phyloP scores from a whole-genome alignment of 331 rosid genomes.

The Telfairia occidentalis region DNA sequence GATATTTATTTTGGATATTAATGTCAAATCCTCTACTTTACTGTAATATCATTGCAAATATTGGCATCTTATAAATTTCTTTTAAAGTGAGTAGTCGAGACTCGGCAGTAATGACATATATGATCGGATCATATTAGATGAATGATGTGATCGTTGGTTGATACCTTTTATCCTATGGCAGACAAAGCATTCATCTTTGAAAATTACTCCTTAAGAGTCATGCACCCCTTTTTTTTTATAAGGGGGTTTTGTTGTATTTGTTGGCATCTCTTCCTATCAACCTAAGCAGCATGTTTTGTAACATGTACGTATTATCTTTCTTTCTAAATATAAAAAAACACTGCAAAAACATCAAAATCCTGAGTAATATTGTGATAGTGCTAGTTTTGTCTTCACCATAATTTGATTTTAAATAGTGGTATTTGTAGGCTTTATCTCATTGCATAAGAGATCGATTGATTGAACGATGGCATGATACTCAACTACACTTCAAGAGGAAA shows the following conservation, averaged over 20 bases:
- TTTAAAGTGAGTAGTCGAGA: no score
- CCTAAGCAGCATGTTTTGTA: background rate
- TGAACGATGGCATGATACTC: slow-evolving; percentile 62
- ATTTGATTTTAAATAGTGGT: background rate
- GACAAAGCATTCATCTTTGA: no score
- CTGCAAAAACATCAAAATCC: background rate
- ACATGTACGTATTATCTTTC: background rate
- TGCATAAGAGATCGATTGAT: slow-evolving; percentile 61
- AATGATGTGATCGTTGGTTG: no score
- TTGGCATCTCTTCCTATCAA: background rate
- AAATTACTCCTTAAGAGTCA: no score
- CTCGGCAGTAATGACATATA: no score
- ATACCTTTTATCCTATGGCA: no score
- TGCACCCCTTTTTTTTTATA: no score
- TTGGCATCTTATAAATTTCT: background rate
- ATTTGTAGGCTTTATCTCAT: slow-evolving; percentile 53
- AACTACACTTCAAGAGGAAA: slow-evolving; percentile 48
- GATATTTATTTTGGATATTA: background rate
- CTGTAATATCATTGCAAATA: background rate
- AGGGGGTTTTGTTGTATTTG: background rate
- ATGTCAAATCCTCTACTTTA: background rate
- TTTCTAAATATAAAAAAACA: background rate
- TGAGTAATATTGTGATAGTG: background rate
- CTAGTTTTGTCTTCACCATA: background rate
- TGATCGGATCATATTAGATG: no score